These are phyloP conservation scores for Aschersonia sp. DNA, from an alignment of 2,329 filamentous ascomycete species.

Conservation along the genomic window DNA sequence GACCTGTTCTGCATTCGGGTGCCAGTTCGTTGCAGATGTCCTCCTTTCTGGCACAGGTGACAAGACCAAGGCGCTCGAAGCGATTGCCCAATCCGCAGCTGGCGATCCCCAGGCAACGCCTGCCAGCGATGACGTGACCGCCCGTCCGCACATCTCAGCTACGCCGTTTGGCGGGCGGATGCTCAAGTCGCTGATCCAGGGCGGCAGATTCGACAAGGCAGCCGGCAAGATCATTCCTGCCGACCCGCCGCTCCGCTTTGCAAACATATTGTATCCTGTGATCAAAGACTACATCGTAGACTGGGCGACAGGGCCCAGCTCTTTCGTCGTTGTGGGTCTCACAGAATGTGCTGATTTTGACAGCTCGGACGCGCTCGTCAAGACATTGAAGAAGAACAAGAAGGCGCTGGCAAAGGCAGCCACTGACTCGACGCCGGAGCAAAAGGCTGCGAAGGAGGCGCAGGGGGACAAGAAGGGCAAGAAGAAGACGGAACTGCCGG, in stretches of 20 bases:
- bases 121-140: slow-evolving; percentile 24
- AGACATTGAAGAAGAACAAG: slow-evolving; percentile 58
- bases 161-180: slow-evolving; percentile 58
- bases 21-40: slow-evolving; percentile 73
- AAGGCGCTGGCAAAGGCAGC: slow-evolving; percentile 56
- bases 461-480: slow-evolving; percentile 26
- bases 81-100: slow-evolving; percentile 49
- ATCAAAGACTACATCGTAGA: slow-evolving; percentile 61
- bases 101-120: slow-evolving; percentile 33
- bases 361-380: slow-evolving; percentile 50
- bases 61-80: slow-evolving; percentile 58
- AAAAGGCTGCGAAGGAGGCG: slow-evolving; percentile 35
- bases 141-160: slow-evolving; percentile 41
- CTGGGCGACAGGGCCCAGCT: slow-evolving; percentile 79
- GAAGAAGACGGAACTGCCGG: slow-evolving; percentile 27
- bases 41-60: slow-evolving; percentile 64
- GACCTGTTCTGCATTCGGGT: slow-evolving; percentile 64
- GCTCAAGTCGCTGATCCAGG: slow-evolving; percentile 82
- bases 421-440: slow-evolving; percentile 38
- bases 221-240: slow-evolving; percentile 56
- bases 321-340: slow-evolving; percentile 73
- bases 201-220: slow-evolving; percentile 69
- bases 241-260: slow-evolving; percentile 68
- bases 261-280: slow-evolving; percentile 63
- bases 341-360: slow-evolving; percentile 61